Base-by-base conservation (phyloP, 768 basidiomycete genomes). In the Boletus rufocinnamomeus region DNA sequence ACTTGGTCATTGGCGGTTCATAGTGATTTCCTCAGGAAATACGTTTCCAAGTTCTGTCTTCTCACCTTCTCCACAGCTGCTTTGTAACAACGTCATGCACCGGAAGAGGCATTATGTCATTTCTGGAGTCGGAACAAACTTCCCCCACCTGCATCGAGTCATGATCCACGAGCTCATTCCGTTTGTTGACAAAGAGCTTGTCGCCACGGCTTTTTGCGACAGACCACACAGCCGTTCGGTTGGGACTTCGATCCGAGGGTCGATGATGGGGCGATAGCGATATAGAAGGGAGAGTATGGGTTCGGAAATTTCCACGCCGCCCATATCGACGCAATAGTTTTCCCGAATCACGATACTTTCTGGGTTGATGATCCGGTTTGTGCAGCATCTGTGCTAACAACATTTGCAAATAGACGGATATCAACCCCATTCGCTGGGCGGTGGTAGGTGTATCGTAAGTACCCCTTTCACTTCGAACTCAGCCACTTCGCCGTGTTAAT, bases 101-200 rank as follows among this genome's bases (percentile, higher is more conserved):
- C 13, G 16, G 2, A 56, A 57, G 19, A 52, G 64, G 55, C 58
- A 64, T 23, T 44, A 57, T 2, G 54, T 58, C 28, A 37, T 71
- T 14, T 38, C 64, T 3, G 64, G 67, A 0, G 45, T 69, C 54
- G 52, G n/a, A 25, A 3, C 25, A 37, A 62, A 56, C 35, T 59
- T 48, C 8, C 16, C 38, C 10, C 8, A 41, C 19, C 50, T 71
- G 5, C 58, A 66, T 27, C 34, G 52, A 25, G 57, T 64, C 46
- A 64, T 69, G 62, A 47, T 64, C 21, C 60, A 27, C 45, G 44
- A 58, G 7, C 62, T 71, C 38, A 66, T 59, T 14, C 69, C 69
- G 0, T 54, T 70, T 2, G 49, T 70, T 19, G 69, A 64, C n/a
- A 43, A 68, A 30, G 46, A 16, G 35, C 4, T 52, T 70, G 35